Base-by-base conservation (phyloP, 495 filamentous ascomycete genomes). In the Penicillium pancosmium region DNA sequence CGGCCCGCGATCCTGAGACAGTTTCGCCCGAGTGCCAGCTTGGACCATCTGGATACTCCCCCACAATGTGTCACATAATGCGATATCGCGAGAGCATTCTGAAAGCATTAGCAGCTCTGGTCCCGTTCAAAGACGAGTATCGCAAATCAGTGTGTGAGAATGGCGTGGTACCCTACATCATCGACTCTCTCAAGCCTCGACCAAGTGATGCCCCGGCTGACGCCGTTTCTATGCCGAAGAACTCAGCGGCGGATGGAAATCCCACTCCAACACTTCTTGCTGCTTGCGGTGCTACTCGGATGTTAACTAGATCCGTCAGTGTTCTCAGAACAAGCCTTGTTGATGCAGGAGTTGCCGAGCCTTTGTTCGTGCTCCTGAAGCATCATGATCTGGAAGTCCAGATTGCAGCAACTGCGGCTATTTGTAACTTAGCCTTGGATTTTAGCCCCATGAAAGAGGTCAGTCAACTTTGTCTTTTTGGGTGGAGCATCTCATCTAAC, bases 361-460 rank as follows among this genome's bases (percentile, higher is more conserved):
- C 92, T 6, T 70, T 97, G n/a, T 88, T 92, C 60, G 76, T 78
- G 16, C 82, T 98, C 23, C 75, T 98, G 18, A 85, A 80, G 48
- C 87, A 95, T 70, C 82, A 80, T 13, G 86, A 94, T 67, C 77
- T 90, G 27, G 87, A 94, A 52, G 89, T 98, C 19, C 87, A 93
- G 64, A 87, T 93, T 62, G 90, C 91, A 33, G 92, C 95, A 2
- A 92, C 90, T 0, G 86, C 87, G 16, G 87, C 86, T 0, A 79
- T 94, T 35, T 91, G 88, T 64, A 98, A 98, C 69, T 72, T 98
- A 35, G 80, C 95, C 2, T 75, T 90, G 21, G 90, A 95, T 44
- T 90, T 91, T 66, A 96, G 91, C 62, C 92, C 94, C 11, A 91
- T 98, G 91, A 85, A 89, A 75, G 82, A 89, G 69, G 91, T 93